Evolutionary conservation across 1,284 basidiomycete species (phyloP).

Genomic region (Sporisorium exsertum): DNA sequence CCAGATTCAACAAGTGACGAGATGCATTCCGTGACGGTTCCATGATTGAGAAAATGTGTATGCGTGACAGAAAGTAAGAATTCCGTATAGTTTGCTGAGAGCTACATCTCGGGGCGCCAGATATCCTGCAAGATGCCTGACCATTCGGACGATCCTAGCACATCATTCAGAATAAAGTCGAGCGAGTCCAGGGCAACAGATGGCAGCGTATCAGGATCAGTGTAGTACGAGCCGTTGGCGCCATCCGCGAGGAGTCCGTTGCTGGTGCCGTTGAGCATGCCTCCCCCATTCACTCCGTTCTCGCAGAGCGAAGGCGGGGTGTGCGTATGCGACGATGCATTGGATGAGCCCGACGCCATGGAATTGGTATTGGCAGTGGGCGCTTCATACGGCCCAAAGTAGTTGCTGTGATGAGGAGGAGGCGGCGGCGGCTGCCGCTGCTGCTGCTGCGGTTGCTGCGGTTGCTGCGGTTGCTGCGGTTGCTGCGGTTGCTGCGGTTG

Average conservation of each 20-base stretch:
- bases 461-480: neutral
- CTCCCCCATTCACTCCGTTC: neutral
- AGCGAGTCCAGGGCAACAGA: slow-evolving; percentile 22
- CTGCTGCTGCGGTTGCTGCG: neutral
- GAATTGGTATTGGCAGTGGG: neutral
- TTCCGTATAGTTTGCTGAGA: neutral
- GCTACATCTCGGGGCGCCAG: slow-evolving; percentile 37
- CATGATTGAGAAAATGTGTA: too few relatives aligned
- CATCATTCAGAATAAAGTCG: slow-evolving; percentile 44
- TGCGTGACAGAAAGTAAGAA: too few relatives aligned
- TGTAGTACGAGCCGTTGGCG: neutral
- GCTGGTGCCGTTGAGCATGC: slow-evolving; percentile 1
- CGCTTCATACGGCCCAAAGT: slow-evolving; percentile 2
- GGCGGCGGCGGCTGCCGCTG: too few relatives aligned
- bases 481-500: neutral
- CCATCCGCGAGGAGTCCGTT: neutral
- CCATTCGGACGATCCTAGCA: slow-evolving; percentile 38
- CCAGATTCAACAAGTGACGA: neutral
- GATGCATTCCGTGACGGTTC: neutral
- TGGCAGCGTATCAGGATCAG: neutral
- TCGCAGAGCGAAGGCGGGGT: slow-evolving; percentile 9
- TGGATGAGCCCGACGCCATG: slow-evolving; percentile 12
- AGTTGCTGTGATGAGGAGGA: neutral
- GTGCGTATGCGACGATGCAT: slow-evolving; percentile 13
- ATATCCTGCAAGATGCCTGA: slow-evolving; percentile 36